Base-by-base conservation (phyloP, 345 rosid species). In the Linum trigynum region DNA sequence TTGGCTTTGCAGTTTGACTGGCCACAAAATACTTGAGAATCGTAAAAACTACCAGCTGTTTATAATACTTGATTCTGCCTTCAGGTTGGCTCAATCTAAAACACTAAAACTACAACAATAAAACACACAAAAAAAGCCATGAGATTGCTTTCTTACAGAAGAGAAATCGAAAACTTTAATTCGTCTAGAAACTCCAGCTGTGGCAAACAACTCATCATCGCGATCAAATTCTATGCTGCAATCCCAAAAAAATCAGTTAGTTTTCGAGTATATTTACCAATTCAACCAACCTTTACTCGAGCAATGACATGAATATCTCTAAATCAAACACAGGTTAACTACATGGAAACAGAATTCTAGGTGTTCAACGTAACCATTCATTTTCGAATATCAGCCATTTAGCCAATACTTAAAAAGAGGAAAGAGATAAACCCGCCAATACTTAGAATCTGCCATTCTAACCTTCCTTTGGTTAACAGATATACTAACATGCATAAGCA, bases 211-310 rank as follows among this genome's bases (percentile, higher is more conserved):
- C 78, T 95, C 95, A 78, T 91, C 96, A 72, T 95, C 97, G n/a
- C 94, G 85, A 69, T 95, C 92, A 80, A 95, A 95, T 76, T 95
- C 97, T 76, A 87, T 89, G 90, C 99, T 95, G 96, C 75, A 64
- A 67, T 36, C 8, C n/a, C 68, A 64, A 14, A 68, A 7, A 2
- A 41, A 1, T 48, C 14, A 14, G 14, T 12, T 48, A 15, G 14
- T 12, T 48, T 48, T 15, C 9, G 14, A 48, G 2, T 48, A 41
- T 48, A 48, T 48, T 12, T 48, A 10, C 53, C 53, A 7, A 48
- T 7, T 48, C 50, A 43, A 43, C 10, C 9, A 43, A 43, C 6
- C 50, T 43, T 7, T 5, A 43, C 9, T 43, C 50, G 9, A 43
- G 1, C 10, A 43, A 43, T 11, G 32, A 43, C 9, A 43, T 43